Evolutionary conservation across 176 grass and related monocot species (phyloP), one percentile per base, ranked within the genome.

Genomic region (Raddia guianensis): DNA sequence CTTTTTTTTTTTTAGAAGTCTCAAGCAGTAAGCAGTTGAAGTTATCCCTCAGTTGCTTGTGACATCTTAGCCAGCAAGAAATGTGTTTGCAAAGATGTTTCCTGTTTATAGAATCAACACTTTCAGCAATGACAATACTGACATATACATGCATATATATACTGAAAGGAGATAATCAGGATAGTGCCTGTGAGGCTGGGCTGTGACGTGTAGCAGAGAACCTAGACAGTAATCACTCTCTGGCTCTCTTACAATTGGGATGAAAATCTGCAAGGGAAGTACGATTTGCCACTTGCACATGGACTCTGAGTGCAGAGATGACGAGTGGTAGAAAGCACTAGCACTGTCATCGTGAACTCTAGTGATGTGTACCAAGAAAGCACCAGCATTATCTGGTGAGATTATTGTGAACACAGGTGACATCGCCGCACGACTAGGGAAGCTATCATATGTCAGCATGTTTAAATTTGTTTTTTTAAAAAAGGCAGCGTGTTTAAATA

Each of bases 361-460:
- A 32, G 42, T 70, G 61, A 67, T 62, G 67, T 43, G 44, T 73
- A 72, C 5, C 21, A 49, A 50, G 50, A 66, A 52, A 66, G 12
- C 50, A 78, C 21, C 14, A 27, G 3, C 37, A 33, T 70, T 74
- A 53, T 68, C 75, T 49, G 65, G 27, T 68, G 53, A 80, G 51
- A 76, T 76, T 70, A 82, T 19, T 33, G 15, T 9, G 27, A 70
- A 63, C 13, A 63, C 27, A 82, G 57, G 58, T 80, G 63, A 56
- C 63, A 56, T 21, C 35, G 19, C 55, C 51, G 62, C 34, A 56
- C 14, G 19, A 81, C 42, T 71, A 14, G 5, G 46, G 12, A 77
- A 43, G 32, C 21, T 3, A 77, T 63, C 15, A 5, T 69, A n/a
- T 12, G 66, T 44, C 66, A 77, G 18, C 66, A 14, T 46, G 58